Base-by-base conservation (phyloP, 495 filamentous ascomycete genomes). In the Hypomontagnella submonticulosa region DNA sequence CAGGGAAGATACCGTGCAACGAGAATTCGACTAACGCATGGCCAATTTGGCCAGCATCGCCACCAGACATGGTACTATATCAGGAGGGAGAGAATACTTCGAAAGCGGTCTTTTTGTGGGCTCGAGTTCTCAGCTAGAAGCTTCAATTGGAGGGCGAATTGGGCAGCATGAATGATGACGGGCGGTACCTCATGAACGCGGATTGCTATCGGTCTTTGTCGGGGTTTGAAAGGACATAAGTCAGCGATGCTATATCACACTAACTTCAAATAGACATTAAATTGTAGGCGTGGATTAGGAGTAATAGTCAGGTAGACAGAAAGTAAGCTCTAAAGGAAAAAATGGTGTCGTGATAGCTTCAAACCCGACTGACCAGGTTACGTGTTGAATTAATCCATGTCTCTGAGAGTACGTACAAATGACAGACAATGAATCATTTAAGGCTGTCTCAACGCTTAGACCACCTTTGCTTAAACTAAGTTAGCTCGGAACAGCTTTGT, bases 1-100 rank as follows among this genome's bases (percentile, higher is more conserved):
- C 89, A 5, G 93, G 92, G 71, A 92, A 96, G 16, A 75, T 66
- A 40, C 90, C 88, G 38, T 89, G 75, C n/a, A 87, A 72, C 34
- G 92, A 85, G 70, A 90, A 93, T 47, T 87, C 79, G 34, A 96
- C 83, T 19, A 96, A 78, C 0, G 89, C 89, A 58, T 87, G 81
- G 55, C 87, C 87, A 58, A 93, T 72, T 41, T 80, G 52, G 57
- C 32, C 43, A n/a, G 20, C 38, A 63, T 53, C 69, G 58, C 30
- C 63, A 63, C 10, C 44, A 18, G 67, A 67, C 74, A 76, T 76
- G 16, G 44, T 30, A 12, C 9, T 42, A n/a, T 38, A 15, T 18
- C 0, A 3, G 32, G 13, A 34, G 30, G 4, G n/a, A 13, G 15
- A n/a, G 20, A 4, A 13, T 46, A 3, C 7, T 3, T 32, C 0